phyloP scores from a whole-genome alignment of 2,329 filamentous ascomycete species.

The Chaetomiaceae sp. region DNA sequence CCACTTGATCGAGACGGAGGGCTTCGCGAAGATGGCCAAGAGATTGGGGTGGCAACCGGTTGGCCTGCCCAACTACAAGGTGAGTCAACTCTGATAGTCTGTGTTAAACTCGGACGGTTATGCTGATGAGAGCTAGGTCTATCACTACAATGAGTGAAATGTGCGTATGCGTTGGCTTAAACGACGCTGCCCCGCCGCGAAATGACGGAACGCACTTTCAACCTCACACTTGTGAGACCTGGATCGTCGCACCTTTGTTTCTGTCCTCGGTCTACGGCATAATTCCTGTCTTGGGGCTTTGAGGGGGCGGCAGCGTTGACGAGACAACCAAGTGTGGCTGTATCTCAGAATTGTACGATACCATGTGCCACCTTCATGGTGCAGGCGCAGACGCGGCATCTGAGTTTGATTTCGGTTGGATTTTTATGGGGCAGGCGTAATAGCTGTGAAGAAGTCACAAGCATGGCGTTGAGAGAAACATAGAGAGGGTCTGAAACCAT shows the following conservation, averaged over 20 bases:
- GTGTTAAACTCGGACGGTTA: neutral
- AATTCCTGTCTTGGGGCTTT: no score
- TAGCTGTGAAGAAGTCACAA: slow-evolving; percentile 1
- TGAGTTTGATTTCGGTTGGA: slow-evolving; percentile 11
- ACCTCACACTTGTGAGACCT: no score
- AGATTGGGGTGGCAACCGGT: slow-evolving; percentile 79
- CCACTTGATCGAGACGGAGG: slow-evolving; percentile 94
- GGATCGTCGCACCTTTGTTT: no score
- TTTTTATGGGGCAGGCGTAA: slow-evolving; percentile 5
- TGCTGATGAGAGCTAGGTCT: slow-evolving; percentile 56
- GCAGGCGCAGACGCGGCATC: slow-evolving; percentile 1
- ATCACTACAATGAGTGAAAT: slow-evolving; percentile 79
- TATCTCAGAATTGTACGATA: slow-evolving; percentile 18
- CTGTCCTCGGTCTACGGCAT: no score
- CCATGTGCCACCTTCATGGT: slow-evolving; percentile 7
- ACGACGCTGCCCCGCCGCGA: no score
- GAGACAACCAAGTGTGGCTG: neutral
- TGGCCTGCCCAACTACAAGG: slow-evolving; percentile 96
- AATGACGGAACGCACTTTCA: no score
- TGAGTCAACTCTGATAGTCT: slow-evolving; percentile 46
- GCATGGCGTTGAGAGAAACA: slow-evolving; percentile 23
- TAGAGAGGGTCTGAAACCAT: slow-evolving; percentile 10
- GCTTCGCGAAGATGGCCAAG: slow-evolving; percentile 95
- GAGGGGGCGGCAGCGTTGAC: neutral
- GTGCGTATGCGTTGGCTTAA: no score